Evolutionary conservation across 805 yeast species (phyloP), one percentile per base, ranked within the genome.

Genomic region (Martiniozyma abietophila): DNA sequence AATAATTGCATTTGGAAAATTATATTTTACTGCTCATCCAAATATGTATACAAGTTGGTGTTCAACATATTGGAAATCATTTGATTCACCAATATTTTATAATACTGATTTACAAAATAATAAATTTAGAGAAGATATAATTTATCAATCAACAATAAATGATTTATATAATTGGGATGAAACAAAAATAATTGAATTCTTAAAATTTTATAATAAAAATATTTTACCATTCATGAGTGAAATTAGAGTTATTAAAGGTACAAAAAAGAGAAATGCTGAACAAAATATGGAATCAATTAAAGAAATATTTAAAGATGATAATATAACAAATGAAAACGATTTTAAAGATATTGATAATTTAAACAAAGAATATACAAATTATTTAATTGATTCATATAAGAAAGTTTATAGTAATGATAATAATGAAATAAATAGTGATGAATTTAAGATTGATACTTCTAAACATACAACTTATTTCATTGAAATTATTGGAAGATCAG

Each of bases 141-240:
- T 29, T 31, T 50, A 39, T 27, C 51, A 48, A 2, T 50, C 59
- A 1, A 47, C 51, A 2, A 56, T 58, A 8, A 36, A 51, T 5
- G 65, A 64, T 11, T 46, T 76, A 4, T 32, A 63, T 8, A 49
- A 53, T 10, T 74, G 84, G 79, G 56, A 62, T 27, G 65, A 65
- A n/a, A 46, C 48, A 2, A 59, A 68, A 36, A 59, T 66, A 3
- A 61, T 61, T 4, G 51, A 59, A 18, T 80, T 74, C 50, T 50
- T 76, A 18, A 57, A 64, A 16, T 71, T 80, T 74, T 44, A 37
- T 30, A 36, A 17, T 6, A 11, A 16, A 2, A 25, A 24, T 12
- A 25, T 36, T 2, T 17, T 36, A 17, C 36, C 36, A 2, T 24
- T 36, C 14, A 18, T 25, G 12, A 22, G 32, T 19, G 14, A 18